phyloP scores from a whole-genome alignment of 75 land plant species.

The Adiantum capillusveneris region DNA sequence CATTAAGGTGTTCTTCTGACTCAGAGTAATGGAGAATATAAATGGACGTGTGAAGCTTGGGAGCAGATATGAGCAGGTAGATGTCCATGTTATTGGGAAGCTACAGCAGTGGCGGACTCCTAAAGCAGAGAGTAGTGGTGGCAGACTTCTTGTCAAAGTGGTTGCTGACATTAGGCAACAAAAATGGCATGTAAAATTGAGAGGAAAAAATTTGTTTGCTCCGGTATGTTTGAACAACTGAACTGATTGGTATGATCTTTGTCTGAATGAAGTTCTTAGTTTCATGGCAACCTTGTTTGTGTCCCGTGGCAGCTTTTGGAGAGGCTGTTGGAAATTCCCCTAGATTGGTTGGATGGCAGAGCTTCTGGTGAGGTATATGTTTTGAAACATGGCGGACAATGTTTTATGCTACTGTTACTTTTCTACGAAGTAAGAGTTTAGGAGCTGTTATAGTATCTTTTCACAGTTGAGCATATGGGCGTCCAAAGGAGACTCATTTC shows the following conservation, averaged over 20 bases:
- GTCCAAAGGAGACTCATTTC: constrained; percentile 79
- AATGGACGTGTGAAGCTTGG: constrained; percentile 68
- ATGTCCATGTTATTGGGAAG: constrained; percentile 70
- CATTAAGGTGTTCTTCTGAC: too few relatives aligned
- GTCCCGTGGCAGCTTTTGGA: constrained; percentile 76
- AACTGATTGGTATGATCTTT: too few relatives aligned
- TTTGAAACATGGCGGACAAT: neutral
- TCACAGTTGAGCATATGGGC: constrained; percentile 86
- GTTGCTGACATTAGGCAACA: constrained; percentile 70
- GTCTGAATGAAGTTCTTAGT: too few relatives aligned
- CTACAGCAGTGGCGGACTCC: constrained; percentile 78
- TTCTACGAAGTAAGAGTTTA: neutral
- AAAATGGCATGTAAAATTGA: constrained; percentile 84
- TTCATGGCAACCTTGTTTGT: too few relatives aligned
- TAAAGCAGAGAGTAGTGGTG: constrained; percentile 38
- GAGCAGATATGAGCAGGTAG: constrained; percentile 53
- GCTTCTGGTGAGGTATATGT: constrained; percentile 81
- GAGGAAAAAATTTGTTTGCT: constrained; percentile 57
- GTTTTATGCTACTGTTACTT: neutral
- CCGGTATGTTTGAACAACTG: constrained; percentile 68
- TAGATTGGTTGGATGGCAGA: constrained; percentile 67
- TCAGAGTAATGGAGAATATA: constrained; percentile 75
- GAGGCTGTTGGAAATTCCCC: constrained; percentile 83
- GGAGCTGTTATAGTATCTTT: too few relatives aligned
- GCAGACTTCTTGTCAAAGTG: constrained; percentile 69